Base-by-base conservation (phyloP, 2,329 filamentous ascomycete genomes). In the Microsporum audouinii region DNA sequence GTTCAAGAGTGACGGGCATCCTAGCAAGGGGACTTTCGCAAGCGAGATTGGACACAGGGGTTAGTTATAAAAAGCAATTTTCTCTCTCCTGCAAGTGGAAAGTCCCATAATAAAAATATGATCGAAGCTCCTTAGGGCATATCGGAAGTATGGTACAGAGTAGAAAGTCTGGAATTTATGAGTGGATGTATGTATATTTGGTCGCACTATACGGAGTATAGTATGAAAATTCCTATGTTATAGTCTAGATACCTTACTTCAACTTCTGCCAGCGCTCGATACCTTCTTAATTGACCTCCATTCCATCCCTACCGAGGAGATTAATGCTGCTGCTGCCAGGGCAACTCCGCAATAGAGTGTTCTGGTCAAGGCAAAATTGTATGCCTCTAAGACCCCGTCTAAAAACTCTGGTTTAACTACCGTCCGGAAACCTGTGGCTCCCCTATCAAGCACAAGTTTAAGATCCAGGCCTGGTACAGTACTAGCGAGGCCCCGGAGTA, bases 361-460 rank as follows among this genome's bases (percentile, higher is more conserved):
- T 49, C 73, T 62, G 5, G 70, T 72, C 27, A 77, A 64, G 2
- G 74, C 70, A 12, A 65, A 63, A 49, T 74, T 76, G 62, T 76
- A 77, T 4, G 71, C 73, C 39, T 62, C 23, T 23, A 73, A 61
- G 0, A 76, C 73, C 0, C 63, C 66, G 0, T 68, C 62, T n/a
- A 76, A 63, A 1, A 64, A 58, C 5, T 67, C 61, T 1, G 65
- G 61, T 1, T 69, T 61, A 3, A 76, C 68, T 2, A 68, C 59
- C 3, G 64, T 60, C 5, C 70, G 69, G 23, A 77, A 56, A 64
- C 68, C 67, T 3, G 75, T 77, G 2, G 76, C 75, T 4, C 75
- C 75, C 2, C 69, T 66, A 2, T 68, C 62, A 8, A 74, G 58
- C 0, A 77, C 66, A 14, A 66, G 66, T 0, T 61, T 62, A 2